Conservation (phyloP, 352 stramenopile species). For the Saprolegnia diclina region DNA sequence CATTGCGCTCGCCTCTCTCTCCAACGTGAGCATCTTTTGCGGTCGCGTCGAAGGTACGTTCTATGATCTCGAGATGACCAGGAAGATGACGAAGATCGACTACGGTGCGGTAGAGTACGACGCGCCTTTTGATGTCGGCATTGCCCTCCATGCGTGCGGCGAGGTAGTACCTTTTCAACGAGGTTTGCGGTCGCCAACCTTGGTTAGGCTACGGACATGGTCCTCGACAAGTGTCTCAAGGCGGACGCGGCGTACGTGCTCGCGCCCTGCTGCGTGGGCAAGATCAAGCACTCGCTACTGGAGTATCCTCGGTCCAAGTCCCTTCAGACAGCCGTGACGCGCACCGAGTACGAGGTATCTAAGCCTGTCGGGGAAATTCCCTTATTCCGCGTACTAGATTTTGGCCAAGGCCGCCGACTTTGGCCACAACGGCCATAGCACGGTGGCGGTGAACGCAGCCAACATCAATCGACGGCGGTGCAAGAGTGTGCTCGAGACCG, state of each 20-base stretch:
- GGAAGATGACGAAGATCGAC: too few species aligned
- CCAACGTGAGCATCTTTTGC: conserved; percentile 71
- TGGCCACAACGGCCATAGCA: conserved; percentile 40
- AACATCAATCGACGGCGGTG: conserved; percentile 56
- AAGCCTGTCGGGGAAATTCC: background rate
- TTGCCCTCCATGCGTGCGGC: conserved; percentile 73
- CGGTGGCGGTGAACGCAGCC: conserved; percentile 40
- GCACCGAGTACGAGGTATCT: conserved; percentile 61
- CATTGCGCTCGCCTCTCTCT: conserved; percentile 48
- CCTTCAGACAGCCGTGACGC: conserved; percentile 39
- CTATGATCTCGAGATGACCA: too few species aligned
- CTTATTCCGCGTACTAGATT: background rate
- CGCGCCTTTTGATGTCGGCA: conserved; percentile 64
- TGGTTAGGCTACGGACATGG: conserved; percentile 64
- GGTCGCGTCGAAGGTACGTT: conserved; percentile 57
- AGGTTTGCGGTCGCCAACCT: conserved; percentile 7
- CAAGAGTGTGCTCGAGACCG: conserved; percentile 76
- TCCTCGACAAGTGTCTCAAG: conserved; percentile 64
- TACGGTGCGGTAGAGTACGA: conserved; percentile 40
- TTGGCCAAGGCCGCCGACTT: conserved; percentile 72
- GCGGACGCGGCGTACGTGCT: conserved; percentile 62
- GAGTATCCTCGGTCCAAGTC: conserved; percentile 53
- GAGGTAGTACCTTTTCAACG: conserved; percentile 28
- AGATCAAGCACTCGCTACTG: conserved; percentile 62
- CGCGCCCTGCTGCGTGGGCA: conserved; percentile 74